Evolutionary conservation across 371 early-diverging fungal species (phyloP).

Genomic region (Actinomortierella ambigua): DNA sequence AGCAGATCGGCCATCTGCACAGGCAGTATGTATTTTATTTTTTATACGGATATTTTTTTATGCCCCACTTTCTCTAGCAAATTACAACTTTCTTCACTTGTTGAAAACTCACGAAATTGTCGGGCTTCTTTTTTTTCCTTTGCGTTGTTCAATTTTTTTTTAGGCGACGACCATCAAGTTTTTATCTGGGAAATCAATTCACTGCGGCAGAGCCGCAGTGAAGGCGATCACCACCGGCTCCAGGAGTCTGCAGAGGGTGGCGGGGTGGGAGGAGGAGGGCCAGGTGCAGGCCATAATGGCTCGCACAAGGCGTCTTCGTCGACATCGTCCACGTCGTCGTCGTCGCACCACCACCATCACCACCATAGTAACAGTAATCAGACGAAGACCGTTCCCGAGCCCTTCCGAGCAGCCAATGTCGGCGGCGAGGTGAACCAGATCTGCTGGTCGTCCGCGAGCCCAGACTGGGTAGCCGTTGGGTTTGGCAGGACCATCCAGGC

Average conservation of each 20-base stretch:
- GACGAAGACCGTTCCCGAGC: slow-evolving; percentile 59
- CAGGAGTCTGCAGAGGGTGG: no score
- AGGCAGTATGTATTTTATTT: slow-evolving; percentile 59
- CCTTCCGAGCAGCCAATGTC: slow-evolving; percentile 72
- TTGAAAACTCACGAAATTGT: no score
- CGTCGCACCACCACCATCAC: slow-evolving; percentile 23
- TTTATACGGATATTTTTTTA: neutral
- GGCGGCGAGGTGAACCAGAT: slow-evolving; percentile 74
- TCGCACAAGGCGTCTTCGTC: no score
- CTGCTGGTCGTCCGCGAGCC: slow-evolving; percentile 68
- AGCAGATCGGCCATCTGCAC: slow-evolving; percentile 73
- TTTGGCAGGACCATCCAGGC: slow-evolving; percentile 72
- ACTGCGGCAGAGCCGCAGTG: slow-evolving; percentile 21
- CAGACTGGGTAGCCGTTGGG: slow-evolving; percentile 81
- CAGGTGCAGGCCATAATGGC: neutral
- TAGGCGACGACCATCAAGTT: slow-evolving; percentile 79
- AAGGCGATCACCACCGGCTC: neutral
- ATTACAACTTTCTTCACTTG: neutral
- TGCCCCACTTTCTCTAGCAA: neutral
- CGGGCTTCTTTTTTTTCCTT: neutral
- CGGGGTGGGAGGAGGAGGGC: neutral
- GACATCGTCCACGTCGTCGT: no score
- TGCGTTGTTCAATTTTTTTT: neutral
- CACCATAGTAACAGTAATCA: slow-evolving; percentile 23
- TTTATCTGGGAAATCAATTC: slow-evolving; percentile 81